Conservation (phyloP, 2,329 filamentous ascomycete genomes). For the Fusarium luffae region DNA sequence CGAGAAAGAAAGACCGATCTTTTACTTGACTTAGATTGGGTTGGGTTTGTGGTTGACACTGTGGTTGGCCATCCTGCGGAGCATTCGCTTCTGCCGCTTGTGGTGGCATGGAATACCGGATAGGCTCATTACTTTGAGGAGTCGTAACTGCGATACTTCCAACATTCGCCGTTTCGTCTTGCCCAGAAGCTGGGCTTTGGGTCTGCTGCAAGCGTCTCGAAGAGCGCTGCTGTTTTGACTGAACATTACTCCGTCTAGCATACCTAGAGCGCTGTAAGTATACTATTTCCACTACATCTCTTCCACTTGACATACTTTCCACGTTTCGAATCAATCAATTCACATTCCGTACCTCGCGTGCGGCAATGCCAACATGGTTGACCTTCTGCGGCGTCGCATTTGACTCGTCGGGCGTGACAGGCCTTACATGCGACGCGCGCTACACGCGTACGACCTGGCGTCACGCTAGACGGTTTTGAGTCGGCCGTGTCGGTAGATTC, state of each 20-base stretch:
- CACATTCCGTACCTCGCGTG: constrained; percentile 16
- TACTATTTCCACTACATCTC: rapidly evolving
- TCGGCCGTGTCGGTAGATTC: background rate
- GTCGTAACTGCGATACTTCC: background rate
- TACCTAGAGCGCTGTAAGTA: constrained; percentile 1
- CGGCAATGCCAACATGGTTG: constrained; percentile 41
- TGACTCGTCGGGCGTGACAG: constrained; percentile 34
- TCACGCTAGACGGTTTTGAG: background rate
- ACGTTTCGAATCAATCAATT: constrained; percentile 34
- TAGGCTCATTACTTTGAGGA: background rate
- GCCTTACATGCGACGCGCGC: constrained; percentile 38
- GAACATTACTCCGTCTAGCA: background rate
- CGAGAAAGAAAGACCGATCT: constrained; percentile 14
- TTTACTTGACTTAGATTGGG: background rate
- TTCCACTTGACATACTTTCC: constrained; percentile 20
- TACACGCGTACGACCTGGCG: background rate
- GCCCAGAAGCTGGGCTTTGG: background rate
- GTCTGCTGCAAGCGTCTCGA: constrained; percentile 3
- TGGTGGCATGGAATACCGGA: too few species aligned
- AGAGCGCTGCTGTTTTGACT: constrained; percentile 3
- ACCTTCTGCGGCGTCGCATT: constrained; percentile 33
- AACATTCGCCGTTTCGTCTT: background rate
- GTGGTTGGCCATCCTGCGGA: too few species aligned
- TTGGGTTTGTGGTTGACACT: background rate
- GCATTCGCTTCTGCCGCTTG: rapidly evolving